These are phyloP conservation scores for Aspergillus quadricinctus DNA, from an alignment of 2,329 filamentous ascomycete genomes.

Conservation along the genomic window DNA sequence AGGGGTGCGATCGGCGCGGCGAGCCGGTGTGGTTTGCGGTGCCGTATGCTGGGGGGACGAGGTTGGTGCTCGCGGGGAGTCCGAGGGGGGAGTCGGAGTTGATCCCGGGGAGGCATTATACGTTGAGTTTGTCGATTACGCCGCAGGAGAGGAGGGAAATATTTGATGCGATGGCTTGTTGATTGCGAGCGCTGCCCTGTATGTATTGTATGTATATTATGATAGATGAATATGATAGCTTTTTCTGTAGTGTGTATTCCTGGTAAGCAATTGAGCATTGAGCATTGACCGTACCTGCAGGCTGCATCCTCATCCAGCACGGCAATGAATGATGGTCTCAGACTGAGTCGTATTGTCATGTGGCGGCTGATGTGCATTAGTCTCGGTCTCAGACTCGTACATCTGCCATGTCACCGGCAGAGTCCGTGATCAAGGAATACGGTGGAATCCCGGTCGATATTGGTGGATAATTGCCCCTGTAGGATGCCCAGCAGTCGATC, in stretches of 20 bases:
- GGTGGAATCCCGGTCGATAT: no score
- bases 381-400: background rate
- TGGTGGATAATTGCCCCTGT: no score
- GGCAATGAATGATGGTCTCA: background rate
- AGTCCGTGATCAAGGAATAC: background rate
- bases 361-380: background rate
- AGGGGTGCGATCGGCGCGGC: slow-evolving; percentile 13
- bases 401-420: no score
- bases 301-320: background rate
- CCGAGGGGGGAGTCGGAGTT: slow-evolving; percentile 17
- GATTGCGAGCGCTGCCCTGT: background rate
- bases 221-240: background rate
- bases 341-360: background rate
- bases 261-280: no score
- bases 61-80: slow-evolving; percentile 13
- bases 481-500: no score
- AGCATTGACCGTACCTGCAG: background rate
- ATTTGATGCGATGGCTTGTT: background rate
- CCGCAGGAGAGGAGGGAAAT: slow-evolving; percentile 15
- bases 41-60: slow-evolving; percentile 16
- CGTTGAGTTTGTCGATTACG: slow-evolving; percentile 21
- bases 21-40: slow-evolving; percentile 15
- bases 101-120: slow-evolving; percentile 19
- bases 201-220: background rate
- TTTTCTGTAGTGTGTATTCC: background rate